Evolutionary conservation across 371 early-diverging fungal genomes (phyloP).

Genomic region (Mortierella polycephala): DNA sequence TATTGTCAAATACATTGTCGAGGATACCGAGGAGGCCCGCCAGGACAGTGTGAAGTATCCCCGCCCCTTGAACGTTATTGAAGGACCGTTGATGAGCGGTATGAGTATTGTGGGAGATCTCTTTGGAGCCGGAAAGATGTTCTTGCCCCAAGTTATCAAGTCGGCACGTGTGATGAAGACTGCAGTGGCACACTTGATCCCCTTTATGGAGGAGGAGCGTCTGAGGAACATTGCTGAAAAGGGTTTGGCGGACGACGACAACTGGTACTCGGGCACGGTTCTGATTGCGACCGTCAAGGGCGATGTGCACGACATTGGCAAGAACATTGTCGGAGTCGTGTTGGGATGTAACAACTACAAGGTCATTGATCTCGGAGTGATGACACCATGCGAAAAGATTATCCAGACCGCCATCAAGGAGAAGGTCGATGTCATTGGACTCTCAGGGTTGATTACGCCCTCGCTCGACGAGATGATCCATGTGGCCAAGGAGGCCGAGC

Average conservation of each 20-base stretch:
- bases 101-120: slow-evolving; percentile 94
- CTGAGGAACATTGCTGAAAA: slow-evolving; percentile 51
- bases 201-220: slow-evolving; percentile 88
- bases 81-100: slow-evolving; percentile 94
- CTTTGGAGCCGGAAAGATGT: slow-evolving; percentile 94
- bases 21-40: slow-evolving; percentile 94
- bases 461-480: slow-evolving; percentile 96
- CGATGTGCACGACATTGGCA: slow-evolving; percentile 90
- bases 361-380: slow-evolving; percentile 94
- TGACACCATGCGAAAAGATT: slow-evolving; percentile 92
- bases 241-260: slow-evolving; percentile 58
- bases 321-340: slow-evolving; percentile 95
- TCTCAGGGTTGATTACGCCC: slow-evolving; percentile 94
- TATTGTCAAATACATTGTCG: slow-evolving; percentile 89
- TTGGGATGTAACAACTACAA: slow-evolving; percentile 95
- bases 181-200: slow-evolving; percentile 94
- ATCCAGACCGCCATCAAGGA: slow-evolving; percentile 85
- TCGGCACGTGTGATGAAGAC: slow-evolving; percentile 92
- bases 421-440: slow-evolving; percentile 91
- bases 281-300: slow-evolving; percentile 96
- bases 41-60: slow-evolving; percentile 65
- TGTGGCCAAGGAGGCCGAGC: slow-evolving; percentile 91
- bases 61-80: slow-evolving; percentile 92
- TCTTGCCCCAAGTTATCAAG: slow-evolving; percentile 97
- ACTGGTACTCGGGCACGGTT: slow-evolving; percentile 83